A percentile compares a stretch with the other conserved stretches of the same genome.
phyloP scores from a whole-genome alignment of 2,329 filamentous ascomycete species.

The Magnaporthiopsis incrustans region DNA sequence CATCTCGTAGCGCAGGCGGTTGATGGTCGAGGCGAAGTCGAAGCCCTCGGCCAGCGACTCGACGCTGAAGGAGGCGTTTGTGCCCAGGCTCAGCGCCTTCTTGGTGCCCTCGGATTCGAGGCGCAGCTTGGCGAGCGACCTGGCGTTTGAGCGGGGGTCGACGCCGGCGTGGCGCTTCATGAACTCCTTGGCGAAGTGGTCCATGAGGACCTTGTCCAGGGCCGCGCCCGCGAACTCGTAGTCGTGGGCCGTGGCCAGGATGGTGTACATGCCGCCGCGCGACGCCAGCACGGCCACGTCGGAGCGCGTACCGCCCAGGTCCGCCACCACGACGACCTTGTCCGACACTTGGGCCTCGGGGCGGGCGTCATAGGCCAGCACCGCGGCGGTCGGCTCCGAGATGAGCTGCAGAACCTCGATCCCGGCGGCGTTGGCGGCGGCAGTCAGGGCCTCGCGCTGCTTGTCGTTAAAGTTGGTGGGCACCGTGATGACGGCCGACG shows the following conservation, averaged over 20 bases:
- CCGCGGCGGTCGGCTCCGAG: slow-evolving; percentile 78
- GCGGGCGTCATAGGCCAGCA: slow-evolving; percentile 85
- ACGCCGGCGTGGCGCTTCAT: slow-evolving; percentile 84
- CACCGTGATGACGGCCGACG: slow-evolving; percentile 87
- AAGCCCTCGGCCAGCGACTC: slow-evolving; percentile 84
- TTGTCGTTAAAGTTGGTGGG: slow-evolving; percentile 88
- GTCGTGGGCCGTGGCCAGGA: slow-evolving; percentile 89
- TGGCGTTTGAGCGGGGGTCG: slow-evolving; percentile 75
- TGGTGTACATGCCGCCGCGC: slow-evolving; percentile 91
- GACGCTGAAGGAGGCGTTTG: slow-evolving; percentile 84
- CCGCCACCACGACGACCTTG: slow-evolving; percentile 86
- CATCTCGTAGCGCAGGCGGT: slow-evolving; percentile 88
- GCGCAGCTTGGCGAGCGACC: slow-evolving; percentile 84
- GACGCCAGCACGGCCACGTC: slow-evolving; percentile 88
- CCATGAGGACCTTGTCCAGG: slow-evolving; percentile 84
- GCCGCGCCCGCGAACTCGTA: slow-evolving; percentile 84
- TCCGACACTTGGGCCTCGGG: slow-evolving; percentile 67
- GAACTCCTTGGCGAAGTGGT: slow-evolving; percentile 98
- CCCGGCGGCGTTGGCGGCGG: slow-evolving; percentile 70
- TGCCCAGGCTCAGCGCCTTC: slow-evolving; percentile 82
- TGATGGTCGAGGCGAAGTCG: slow-evolving; percentile 88
- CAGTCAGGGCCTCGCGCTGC: slow-evolving; percentile 73
- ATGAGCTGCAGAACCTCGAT: slow-evolving; percentile 91
- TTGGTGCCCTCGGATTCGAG: slow-evolving; percentile 86
- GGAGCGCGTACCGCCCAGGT: slow-evolving; percentile 85